Evolutionary conservation across 305 asterid genomes (phyloP), one percentile per base, ranked within the genome.

Genomic region (Fraxinus platypoda): DNA sequence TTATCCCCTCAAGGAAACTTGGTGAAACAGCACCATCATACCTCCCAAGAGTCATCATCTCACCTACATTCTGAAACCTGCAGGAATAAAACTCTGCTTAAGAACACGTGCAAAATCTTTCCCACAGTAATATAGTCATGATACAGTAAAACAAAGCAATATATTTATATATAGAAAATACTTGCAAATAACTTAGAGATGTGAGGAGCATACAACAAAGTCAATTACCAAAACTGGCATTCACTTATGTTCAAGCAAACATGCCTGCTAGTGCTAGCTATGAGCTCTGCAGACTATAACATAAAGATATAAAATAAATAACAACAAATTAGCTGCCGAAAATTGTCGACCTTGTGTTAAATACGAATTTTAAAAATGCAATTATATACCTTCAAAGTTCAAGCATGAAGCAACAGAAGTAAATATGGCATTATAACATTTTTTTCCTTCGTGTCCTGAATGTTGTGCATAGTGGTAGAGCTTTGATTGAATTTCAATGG

Each of bases 41-140:
- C 86, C 91, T 91, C 79, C 99, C 99, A 74, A 95, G 98, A 81
- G 90, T 93, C 98, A 95, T 92, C 99, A 95, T 95, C 92, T 95
- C 99, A 25, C 99, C 99, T 59, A 94, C 83, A 88, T 92, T 89
- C 89, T 95, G 99, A 86, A 92, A 95, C 90, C 99, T 94, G 90
- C 79, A 80, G 59, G 81, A 59, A 70, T 33, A 78, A 81, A 23
- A 71, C 54, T 33, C 17, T 0, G 31, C 33, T 21, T 23, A 62
- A 62, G 72, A 23, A 23, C 17, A 2, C 6, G 30, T 21, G 28
- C 15, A 6, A 21, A 62, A 21, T 62, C 17, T 52, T 52, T 52
- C 19, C 31, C 30, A 19, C 11, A 3, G 28, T 3, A 11, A 19
- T n/a, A 6, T 57, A 17, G 9, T 54, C 25, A 0, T n/a, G 25